These are phyloP conservation scores for Amanita jacksonii DNA, from an alignment of 768 basidiomycete species.

Conservation along the genomic window DNA sequence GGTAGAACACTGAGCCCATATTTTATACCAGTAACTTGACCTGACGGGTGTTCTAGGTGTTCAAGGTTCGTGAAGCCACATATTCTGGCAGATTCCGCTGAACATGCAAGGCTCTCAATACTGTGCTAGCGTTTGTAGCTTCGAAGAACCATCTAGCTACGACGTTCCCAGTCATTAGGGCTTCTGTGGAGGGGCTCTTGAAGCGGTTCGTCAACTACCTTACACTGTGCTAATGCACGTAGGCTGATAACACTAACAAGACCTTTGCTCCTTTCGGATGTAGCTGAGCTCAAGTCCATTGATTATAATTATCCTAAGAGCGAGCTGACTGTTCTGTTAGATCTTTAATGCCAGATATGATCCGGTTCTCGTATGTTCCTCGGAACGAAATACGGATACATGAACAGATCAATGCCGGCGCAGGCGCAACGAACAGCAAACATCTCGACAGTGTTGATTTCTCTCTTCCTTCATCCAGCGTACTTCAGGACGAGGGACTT, in stretches of 20 bases:
- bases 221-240: background rate
- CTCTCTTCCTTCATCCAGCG: slow-evolving; percentile 39
- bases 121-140: slow-evolving; percentile 81
- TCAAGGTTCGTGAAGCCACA: slow-evolving; percentile 35
- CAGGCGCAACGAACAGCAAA: slow-evolving; percentile 10
- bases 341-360: slow-evolving; percentile 70
- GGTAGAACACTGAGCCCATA: background rate
- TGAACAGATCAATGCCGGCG: too few species aligned
- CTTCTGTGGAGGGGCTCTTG: slow-evolving; percentile 72
- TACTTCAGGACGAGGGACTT: slow-evolving; percentile 21
- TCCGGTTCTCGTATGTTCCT: slow-evolving; percentile 79
- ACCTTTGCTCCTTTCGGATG: slow-evolving; percentile 64
- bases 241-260: slow-evolving; percentile 26
- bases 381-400: slow-evolving; percentile 50
- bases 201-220: slow-evolving; percentile 44
- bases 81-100: background rate
- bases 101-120: slow-evolving; percentile 63
- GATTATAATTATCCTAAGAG: background rate
- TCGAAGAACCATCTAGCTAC: slow-evolving; percentile 72
- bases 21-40: background rate
- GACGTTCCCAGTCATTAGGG: slow-evolving; percentile 65
- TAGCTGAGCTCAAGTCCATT: slow-evolving; percentile 77
- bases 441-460: slow-evolving; percentile 22
- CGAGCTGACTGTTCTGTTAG: slow-evolving; percentile 24
- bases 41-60: slow-evolving; percentile 29